Conservation (phyloP, 306 rosid species). For the Cucumis melo region DNA sequence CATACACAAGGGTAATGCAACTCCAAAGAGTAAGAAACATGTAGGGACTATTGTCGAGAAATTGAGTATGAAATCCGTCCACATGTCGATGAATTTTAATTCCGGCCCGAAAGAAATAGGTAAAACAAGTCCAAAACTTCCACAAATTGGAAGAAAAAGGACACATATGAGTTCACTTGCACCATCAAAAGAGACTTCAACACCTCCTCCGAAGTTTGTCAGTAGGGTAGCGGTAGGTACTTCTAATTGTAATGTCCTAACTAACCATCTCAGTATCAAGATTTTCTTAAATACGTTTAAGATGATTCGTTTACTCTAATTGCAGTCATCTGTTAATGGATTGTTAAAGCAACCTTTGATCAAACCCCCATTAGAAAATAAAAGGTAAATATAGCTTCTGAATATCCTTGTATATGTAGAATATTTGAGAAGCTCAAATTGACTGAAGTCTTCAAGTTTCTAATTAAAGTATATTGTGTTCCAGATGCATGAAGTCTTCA, state of each 20-base stretch:
- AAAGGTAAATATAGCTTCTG: slow-evolving; percentile 30
- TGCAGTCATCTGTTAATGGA: slow-evolving; percentile 40
- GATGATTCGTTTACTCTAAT: background rate
- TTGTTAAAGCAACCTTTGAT: slow-evolving; percentile 25
- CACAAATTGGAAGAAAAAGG: slow-evolving; percentile 23
- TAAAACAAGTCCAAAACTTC: slow-evolving; percentile 20
- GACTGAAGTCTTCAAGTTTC: slow-evolving; percentile 11
- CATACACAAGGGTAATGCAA: slow-evolving; percentile 7
- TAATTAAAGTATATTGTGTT: slow-evolving; percentile 10
- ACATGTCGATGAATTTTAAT: slow-evolving; percentile 38
- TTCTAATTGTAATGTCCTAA: background rate
- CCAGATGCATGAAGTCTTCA: slow-evolving; percentile 35
- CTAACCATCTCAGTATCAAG: background rate
- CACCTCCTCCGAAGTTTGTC: slow-evolving; percentile 15
- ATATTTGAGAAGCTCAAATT: background rate
- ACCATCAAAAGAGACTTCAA: slow-evolving; percentile 16
- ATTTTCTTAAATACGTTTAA: slow-evolving; percentile 3
- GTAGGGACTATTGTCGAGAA: slow-evolving; percentile 21
- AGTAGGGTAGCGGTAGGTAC: slow-evolving; percentile 46
- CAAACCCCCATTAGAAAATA: slow-evolving; percentile 25
- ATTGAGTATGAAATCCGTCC: slow-evolving; percentile 22
- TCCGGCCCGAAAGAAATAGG: slow-evolving; percentile 23
- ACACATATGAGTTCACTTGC: slow-evolving; percentile 7
- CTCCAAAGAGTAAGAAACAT: slow-evolving; percentile 27
- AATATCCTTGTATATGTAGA: background rate